Conservation (phyloP, 148 eudicot genomes). For the Amaranthus palmeri region DNA sequence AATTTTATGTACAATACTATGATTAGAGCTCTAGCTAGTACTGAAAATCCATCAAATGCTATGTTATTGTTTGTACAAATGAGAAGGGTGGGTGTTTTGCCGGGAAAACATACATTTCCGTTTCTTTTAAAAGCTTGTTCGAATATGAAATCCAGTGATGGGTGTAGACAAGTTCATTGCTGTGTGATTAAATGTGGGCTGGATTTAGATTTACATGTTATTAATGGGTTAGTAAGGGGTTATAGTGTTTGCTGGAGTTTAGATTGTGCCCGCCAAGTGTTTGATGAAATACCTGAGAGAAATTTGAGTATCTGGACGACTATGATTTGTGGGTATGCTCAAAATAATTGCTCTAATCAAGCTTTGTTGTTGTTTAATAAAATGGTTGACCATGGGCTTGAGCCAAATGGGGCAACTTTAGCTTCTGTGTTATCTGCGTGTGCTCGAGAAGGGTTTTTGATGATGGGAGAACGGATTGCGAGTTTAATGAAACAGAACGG, state of each 20-base stretch:
- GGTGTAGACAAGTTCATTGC: constrained; percentile 47
- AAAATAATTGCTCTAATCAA: constrained; percentile 41
- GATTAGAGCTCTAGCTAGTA: constrained; percentile 56
- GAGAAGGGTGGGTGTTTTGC: constrained; percentile 39
- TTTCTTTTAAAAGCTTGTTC: constrained; percentile 68
- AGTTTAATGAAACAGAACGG: constrained; percentile 38
- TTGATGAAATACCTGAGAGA: constrained; percentile 54
- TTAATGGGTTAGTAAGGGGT: constrained; percentile 52
- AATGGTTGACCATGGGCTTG: constrained; percentile 48
- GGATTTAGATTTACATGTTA: constrained; percentile 50
- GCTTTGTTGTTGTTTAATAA: constrained; percentile 52
- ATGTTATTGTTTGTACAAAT: constrained; percentile 49
- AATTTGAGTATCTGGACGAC: constrained; percentile 79
- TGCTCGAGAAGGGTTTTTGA: constrained; percentile 62
- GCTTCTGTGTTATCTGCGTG: constrained; percentile 78
- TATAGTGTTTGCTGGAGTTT: constrained; percentile 35
- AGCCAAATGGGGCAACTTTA: constrained; percentile 59
- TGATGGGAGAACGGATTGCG: constrained; percentile 57
- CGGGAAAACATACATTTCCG: constrained; percentile 70
- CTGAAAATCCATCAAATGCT: constrained; percentile 36
- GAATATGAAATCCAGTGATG: constrained; percentile 18
- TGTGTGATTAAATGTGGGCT: constrained; percentile 55
- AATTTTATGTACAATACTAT: constrained; percentile 78
- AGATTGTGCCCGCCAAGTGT: constrained; percentile 44
- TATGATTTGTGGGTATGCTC: constrained; percentile 72